These are phyloP conservation scores for Grosmannia serpens DNA, from an alignment of 2,329 filamentous ascomycete genomes.

Conservation along the genomic window DNA sequence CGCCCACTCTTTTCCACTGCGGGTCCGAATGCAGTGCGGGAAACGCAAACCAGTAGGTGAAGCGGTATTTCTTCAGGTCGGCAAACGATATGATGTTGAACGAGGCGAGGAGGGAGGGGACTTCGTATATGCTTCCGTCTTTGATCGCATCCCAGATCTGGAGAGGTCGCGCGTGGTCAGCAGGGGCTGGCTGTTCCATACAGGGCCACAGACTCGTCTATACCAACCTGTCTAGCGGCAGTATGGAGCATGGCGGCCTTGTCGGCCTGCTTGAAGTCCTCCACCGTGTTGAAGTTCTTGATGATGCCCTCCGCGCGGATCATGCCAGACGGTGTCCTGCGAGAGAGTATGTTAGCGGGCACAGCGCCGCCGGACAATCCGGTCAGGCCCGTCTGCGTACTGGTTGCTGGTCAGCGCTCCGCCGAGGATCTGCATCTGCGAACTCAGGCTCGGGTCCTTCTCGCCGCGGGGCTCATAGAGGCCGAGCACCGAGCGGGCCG, in stretches of 20 bases:
- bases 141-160: slow-evolving; percentile 97
- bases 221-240: slow-evolving; percentile 60
- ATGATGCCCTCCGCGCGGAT: slow-evolving; percentile 88
- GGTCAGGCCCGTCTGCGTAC: slow-evolving; percentile 40
- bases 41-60: slow-evolving; percentile 97
- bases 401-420: slow-evolving; percentile 74
- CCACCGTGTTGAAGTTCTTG: slow-evolving; percentile 90
- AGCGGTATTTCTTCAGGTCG: slow-evolving; percentile 93
- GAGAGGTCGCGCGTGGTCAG: neutral
- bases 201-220: neutral
- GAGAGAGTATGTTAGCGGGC: neutral
- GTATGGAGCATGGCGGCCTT: slow-evolving; percentile 67
- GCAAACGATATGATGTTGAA: slow-evolving; percentile 87
- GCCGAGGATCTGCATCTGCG: slow-evolving; percentile 81
- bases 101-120: slow-evolving; percentile 79
- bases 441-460: slow-evolving; percentile 62
- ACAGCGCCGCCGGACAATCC: neutral
- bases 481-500: slow-evolving; percentile 73
- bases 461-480: slow-evolving; percentile 73
- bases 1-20: slow-evolving; percentile 57
- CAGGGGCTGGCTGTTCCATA: neutral
- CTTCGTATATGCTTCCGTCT: slow-evolving; percentile 91
- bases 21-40: slow-evolving; percentile 86
- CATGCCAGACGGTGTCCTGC: slow-evolving; percentile 44
- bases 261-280: slow-evolving; percentile 80